phyloP scores from a whole-genome alignment of 768 basidiomycete genomes.

The Trametes cubensis region DNA sequence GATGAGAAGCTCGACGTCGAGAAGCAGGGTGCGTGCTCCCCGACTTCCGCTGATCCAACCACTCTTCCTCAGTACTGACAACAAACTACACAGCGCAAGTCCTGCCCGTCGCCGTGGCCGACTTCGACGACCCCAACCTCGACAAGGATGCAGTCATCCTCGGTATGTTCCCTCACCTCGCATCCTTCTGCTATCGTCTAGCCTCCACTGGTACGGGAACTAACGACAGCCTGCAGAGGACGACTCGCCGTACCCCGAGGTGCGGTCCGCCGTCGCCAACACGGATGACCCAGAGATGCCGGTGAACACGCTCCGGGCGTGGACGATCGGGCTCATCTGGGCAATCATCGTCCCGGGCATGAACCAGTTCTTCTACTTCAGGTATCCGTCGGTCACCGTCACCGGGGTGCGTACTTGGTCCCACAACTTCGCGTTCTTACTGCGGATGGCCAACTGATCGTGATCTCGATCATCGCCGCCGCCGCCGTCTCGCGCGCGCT shows the following conservation, averaged over 20 bases:
- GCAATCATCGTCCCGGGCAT: conserved; percentile 66
- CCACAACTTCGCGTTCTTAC: background rate
- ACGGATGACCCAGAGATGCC: conserved; percentile 50
- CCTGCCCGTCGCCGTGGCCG: conserved; percentile 24
- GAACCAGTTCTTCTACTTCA: conserved; percentile 80
- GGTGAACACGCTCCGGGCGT: conserved; percentile 39
- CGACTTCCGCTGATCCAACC: background rate
- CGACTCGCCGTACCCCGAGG: conserved; percentile 58
- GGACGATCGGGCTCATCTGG: conserved; percentile 46
- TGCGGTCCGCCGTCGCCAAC: conserved; percentile 52
- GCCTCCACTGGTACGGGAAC: no score
- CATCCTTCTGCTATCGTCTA: background rate
- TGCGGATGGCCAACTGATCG: conserved; percentile 12
- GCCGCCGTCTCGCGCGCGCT: no score
- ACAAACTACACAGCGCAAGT: background rate
- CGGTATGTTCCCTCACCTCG: conserved; percentile 25
- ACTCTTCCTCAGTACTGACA: background rate
- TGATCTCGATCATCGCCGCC: background rate
- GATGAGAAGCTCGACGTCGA: conserved; percentile 31
- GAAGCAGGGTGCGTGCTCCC: conserved; percentile 23
- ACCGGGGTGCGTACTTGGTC: conserved; percentile 26
- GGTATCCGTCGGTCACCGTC: conserved; percentile 54
- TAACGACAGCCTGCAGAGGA: conserved; percentile 34
- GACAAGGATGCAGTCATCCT: conserved; percentile 34
- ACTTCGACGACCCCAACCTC: conserved; percentile 40